Evolutionary conservation across 495 filamentous ascomycete genomes (phyloP).

Genomic region (Acidomyces sp.): DNA sequence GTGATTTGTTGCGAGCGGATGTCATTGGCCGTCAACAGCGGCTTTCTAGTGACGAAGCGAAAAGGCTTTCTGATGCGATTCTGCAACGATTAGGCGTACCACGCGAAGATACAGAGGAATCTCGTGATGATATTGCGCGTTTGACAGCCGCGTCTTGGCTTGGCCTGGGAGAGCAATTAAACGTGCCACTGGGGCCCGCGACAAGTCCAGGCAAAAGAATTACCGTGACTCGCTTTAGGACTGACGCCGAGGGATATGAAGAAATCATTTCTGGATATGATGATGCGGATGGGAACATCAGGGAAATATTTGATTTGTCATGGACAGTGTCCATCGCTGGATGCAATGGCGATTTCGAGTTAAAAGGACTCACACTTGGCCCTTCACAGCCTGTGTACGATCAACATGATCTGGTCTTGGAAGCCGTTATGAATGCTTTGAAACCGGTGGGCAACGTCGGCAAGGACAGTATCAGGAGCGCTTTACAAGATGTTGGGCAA

Average conservation of each 20-base stretch:
- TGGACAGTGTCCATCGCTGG: conserved; percentile 21
- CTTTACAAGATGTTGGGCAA: background rate
- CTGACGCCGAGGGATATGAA: conserved; percentile 29
- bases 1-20: conserved; percentile 27
- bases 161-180: conserved; percentile 22
- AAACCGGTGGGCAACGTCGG: background rate
- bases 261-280: conserved; percentile 26
- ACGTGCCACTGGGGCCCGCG: conserved; percentile 22
- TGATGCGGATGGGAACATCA: conserved; percentile 11
- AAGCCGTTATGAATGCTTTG: background rate
- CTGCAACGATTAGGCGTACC: conserved; percentile 19
- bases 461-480: background rate
- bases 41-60: conserved; percentile 29
- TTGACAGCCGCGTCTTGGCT: conserved; percentile 26
- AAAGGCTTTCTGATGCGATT: conserved; percentile 25
- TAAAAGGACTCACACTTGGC: conserved; percentile 20
- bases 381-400: background rate
- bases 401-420: conserved; percentile 2
- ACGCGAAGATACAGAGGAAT: conserved; percentile 5
- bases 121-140: conserved; percentile 20
- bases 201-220: conserved; percentile 22
- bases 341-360: conserved; percentile 22
- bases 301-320: conserved; percentile 25
- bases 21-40: conserved; percentile 24
- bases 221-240: conserved; percentile 23